phyloP scores from a whole-genome alignment of 768 basidiomycete genomes.

The Agaricus blazei region DNA sequence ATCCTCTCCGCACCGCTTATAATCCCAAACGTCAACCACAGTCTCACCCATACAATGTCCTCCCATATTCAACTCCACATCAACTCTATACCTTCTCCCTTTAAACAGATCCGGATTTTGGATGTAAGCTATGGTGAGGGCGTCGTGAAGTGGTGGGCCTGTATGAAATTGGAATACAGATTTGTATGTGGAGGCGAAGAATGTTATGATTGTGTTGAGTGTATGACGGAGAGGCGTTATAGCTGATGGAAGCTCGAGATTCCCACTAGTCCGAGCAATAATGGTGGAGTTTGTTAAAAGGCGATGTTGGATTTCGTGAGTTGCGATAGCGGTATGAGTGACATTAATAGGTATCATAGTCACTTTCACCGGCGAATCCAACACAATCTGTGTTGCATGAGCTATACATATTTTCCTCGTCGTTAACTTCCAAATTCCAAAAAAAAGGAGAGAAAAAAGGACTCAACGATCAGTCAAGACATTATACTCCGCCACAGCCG shows the following conservation, averaged over 20 bases:
- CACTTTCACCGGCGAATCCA: conserved; percentile 62
- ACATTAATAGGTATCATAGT: conserved; percentile 86
- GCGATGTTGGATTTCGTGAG: conserved; percentile 40
- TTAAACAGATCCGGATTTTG: conserved; percentile 63
- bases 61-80: conserved; percentile 68
- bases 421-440: neutral
- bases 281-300: conserved; percentile 35
- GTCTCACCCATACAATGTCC: conserved; percentile 70
- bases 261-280: conserved; percentile 8
- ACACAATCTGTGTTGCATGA: conserved; percentile 78
- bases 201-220: conserved; percentile 68
- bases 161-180: conserved; percentile 75
- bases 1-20: conserved; percentile 45
- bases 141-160: conserved; percentile 86
- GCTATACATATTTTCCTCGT: conserved; percentile 32
- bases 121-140: conserved; percentile 76
- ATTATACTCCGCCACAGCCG: conserved; percentile 80
- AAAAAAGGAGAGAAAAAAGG: neutral
- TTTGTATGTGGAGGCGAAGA: conserved; percentile 70
- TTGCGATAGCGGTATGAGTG: conserved; percentile 81
- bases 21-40: conserved; percentile 73
- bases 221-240: conserved; percentile 57
- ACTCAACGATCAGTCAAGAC: conserved; percentile 77
- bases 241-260: conserved; percentile 24
- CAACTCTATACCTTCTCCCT: conserved; percentile 65